Evolutionary conservation across 1,284 basidiomycete species (phyloP).

Genomic region (Termitomyces sp.): DNA sequence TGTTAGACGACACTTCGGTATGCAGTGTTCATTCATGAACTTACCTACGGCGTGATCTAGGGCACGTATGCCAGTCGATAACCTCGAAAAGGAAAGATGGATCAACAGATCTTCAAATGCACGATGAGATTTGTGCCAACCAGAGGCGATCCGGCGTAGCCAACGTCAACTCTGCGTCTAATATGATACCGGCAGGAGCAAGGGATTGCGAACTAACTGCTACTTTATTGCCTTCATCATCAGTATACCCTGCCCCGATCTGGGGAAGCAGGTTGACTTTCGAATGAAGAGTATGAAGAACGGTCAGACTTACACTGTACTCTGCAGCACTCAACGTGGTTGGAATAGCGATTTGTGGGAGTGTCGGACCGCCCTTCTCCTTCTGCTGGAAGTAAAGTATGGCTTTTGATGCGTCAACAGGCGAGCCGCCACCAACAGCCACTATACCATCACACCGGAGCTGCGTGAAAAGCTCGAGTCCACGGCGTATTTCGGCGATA

Average conservation of each 20-base stretch:
- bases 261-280: slow-evolving; percentile 20
- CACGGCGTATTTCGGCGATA: slow-evolving; percentile 63
- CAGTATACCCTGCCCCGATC: slow-evolving; percentile 70
- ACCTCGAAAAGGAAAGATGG: slow-evolving; percentile 37
- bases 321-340: slow-evolving; percentile 82
- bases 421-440: slow-evolving; percentile 75
- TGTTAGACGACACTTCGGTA: neutral
- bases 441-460: slow-evolving; percentile 63
- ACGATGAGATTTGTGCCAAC: slow-evolving; percentile 31
- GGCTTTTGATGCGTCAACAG: slow-evolving; percentile 73
- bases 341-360: slow-evolving; percentile 67
- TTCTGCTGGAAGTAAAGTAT: slow-evolving; percentile 60
- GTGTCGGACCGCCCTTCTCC: slow-evolving; percentile 43
- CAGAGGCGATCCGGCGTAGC: slow-evolving; percentile 73
- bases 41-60: slow-evolving; percentile 74
- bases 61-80: slow-evolving; percentile 73
- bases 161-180: slow-evolving; percentile 73
- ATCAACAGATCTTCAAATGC: slow-evolving; percentile 2
- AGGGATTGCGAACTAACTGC: slow-evolving; percentile 50
- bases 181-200: slow-evolving; percentile 66
- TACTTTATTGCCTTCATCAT: slow-evolving; percentile 66
- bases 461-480: slow-evolving; percentile 51
- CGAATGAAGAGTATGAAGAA: neutral
- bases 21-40: slow-evolving; percentile 16
- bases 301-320: slow-evolving; percentile 45